Conservation (phyloP, 306 rosid genomes). For the Cucurbita ficifolia region DNA sequence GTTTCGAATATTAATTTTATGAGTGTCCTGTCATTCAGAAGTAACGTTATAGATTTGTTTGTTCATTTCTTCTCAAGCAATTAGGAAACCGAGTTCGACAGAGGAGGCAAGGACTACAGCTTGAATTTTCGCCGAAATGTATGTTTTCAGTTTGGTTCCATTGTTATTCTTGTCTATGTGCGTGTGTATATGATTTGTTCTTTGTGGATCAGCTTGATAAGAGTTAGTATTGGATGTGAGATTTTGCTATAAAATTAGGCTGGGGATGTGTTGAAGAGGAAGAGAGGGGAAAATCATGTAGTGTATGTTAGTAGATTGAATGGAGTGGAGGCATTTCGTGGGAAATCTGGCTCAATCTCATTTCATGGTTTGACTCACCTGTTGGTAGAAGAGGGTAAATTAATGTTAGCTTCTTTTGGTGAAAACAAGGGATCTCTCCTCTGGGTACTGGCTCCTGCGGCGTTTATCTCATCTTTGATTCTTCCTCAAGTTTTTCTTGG, state of each 20-base stretch:
- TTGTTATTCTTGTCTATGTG: not conserved
- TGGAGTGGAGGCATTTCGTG: constrained; percentile 62
- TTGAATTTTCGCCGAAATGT: constrained; percentile 21
- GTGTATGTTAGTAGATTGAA: constrained; percentile 14
- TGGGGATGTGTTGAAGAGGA: constrained; percentile 17
- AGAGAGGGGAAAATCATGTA: constrained; percentile 20
- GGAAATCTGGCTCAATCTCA: constrained; percentile 77
- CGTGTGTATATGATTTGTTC: not conserved
- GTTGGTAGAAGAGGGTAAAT: constrained; percentile 50
- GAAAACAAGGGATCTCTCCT: constrained; percentile 48
- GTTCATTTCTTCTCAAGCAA: constrained; percentile 7
- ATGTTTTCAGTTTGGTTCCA: not conserved
- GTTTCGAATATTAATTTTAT: not conserved
- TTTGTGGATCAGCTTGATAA: not conserved
- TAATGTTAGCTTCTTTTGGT: constrained; percentile 58
- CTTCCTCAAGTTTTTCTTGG: constrained; percentile 61
- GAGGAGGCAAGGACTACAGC: constrained; percentile 10
- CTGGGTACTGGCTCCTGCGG: constrained; percentile 65
- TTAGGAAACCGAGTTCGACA: constrained; percentile 1
- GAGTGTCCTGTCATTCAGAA: not conserved
- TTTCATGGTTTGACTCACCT: constrained; percentile 67
- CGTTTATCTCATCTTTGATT: constrained; percentile 51
- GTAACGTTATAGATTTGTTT: not conserved
- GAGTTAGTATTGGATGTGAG: not conserved
- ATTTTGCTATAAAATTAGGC: not conserved